Evolutionary conservation across 2,329 filamentous ascomycete genomes (phyloP).

Genomic region (Helotiales sp.): DNA sequence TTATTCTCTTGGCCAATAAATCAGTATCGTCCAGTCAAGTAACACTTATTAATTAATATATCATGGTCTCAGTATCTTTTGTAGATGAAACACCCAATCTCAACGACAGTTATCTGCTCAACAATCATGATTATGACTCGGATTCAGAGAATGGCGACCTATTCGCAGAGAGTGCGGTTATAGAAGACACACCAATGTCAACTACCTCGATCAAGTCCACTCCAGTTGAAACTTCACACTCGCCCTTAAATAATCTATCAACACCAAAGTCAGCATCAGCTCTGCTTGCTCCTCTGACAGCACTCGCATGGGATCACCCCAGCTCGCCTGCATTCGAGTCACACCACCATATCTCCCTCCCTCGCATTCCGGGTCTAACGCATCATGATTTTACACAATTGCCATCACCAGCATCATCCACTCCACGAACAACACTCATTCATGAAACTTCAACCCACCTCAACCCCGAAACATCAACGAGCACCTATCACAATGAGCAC

Average conservation of each 20-base stretch:
- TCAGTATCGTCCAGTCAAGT: not conserved
- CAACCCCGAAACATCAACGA: not conserved
- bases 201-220: not conserved
- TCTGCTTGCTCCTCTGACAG: not conserved
- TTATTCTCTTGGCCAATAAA: not conserved
- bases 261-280: not conserved
- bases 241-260: not conserved
- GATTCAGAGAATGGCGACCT: not conserved
- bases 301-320: not conserved
- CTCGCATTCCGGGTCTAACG: not conserved
- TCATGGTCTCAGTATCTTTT: conserved; percentile 14
- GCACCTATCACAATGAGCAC: not conserved
- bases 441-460: too few species aligned
- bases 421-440: not conserved
- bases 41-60: not conserved
- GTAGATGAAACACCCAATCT: conserved; percentile 19
- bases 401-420: conserved; percentile 2
- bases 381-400: not conserved
- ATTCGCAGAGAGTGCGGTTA: not conserved
- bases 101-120: conserved; percentile 3
- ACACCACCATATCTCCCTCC: not conserved
- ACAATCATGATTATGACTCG: conserved; percentile 3
- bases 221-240: not conserved
- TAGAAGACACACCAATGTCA: not conserved
- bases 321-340: not conserved